These are phyloP conservation scores for Gymnopilus dilepis DNA, from an alignment of 768 basidiomycete genomes.

Conservation along the genomic window DNA sequence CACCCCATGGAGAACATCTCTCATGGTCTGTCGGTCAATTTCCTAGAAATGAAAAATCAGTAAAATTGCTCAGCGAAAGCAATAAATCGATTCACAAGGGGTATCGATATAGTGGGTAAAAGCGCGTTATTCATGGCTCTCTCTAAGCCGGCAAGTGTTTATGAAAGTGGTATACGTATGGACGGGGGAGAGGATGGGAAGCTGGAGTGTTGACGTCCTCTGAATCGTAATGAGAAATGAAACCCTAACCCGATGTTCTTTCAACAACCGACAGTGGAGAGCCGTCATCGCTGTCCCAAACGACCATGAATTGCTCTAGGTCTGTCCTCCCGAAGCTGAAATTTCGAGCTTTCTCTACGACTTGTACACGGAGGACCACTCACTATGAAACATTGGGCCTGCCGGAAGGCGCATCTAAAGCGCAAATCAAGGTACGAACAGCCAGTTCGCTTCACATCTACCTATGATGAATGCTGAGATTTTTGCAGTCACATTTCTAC, in stretches of 20 bases:
- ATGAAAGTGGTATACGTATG: background rate
- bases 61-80: background rate
- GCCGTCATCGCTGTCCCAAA: background rate
- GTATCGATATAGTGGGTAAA: constrained; percentile 54
- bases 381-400: constrained; percentile 27
- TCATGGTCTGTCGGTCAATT: constrained; percentile 72
- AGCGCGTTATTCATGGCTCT: constrained; percentile 26
- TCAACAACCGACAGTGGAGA: background rate
- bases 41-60: constrained; percentile 45
- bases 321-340: background rate
- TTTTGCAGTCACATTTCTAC: constrained; percentile 28
- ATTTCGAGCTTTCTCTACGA: constrained; percentile 13
- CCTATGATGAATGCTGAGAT: constrained; percentile 4
- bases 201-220: background rate
- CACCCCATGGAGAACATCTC: constrained; percentile 76
- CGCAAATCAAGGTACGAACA: constrained; percentile 26
- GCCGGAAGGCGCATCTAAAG: constrained; percentile 24
- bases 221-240: background rate
- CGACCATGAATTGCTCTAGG: constrained; percentile 2
- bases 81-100: constrained; percentile 41
- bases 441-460: background rate
- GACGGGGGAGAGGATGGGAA: background rate
- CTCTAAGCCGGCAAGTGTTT: background rate
- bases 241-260: constrained; percentile 9
- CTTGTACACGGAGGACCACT: constrained; percentile 16